Conservation (phyloP, 73 alveolate species). For the Symbiodinium natans region DNA sequence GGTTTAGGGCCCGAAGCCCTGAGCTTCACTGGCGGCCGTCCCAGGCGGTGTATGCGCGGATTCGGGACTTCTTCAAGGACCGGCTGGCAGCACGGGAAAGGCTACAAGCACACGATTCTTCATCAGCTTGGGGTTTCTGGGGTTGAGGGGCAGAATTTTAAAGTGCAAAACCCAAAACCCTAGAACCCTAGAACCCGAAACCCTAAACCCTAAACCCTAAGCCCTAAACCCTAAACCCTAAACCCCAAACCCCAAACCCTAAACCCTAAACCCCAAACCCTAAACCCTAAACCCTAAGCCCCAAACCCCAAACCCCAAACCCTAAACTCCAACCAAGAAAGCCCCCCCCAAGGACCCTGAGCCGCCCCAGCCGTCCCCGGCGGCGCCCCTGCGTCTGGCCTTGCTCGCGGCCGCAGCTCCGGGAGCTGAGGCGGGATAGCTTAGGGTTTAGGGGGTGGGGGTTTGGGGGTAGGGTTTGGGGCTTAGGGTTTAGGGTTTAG, state of each 20-base stretch:
- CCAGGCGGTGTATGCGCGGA: slow-evolving; percentile 49
- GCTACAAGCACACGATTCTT: too few relatives aligned
- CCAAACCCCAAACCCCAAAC: neutral
- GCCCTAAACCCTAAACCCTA: neutral
- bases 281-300: neutral
- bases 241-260: neutral
- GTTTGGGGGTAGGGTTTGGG: too few relatives aligned
- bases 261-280: neutral
- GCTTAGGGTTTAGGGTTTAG: too few relatives aligned
- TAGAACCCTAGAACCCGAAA: neutral
- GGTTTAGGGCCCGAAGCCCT: too few relatives aligned
- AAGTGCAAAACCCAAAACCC: neutral
- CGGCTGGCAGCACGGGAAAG: neutral
- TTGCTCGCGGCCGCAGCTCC: slow-evolving; percentile 13
- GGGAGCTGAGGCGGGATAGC: neutral
- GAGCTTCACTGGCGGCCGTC: too few relatives aligned
- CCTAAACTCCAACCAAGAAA: neutral
- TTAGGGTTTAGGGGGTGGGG: too few relatives aligned
- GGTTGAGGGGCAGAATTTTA: too few relatives aligned
- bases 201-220: neutral
- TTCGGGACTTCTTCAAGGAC: slow-evolving; percentile 65
- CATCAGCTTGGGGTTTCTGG: too few relatives aligned
- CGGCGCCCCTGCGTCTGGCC: slow-evolving; percentile 48
- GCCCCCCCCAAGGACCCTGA: neutral
- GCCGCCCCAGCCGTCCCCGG: neutral